Conservation (phyloP, 225 moss, liverwort and hornwort genomes). For the Straminergon stramineum region DNA sequence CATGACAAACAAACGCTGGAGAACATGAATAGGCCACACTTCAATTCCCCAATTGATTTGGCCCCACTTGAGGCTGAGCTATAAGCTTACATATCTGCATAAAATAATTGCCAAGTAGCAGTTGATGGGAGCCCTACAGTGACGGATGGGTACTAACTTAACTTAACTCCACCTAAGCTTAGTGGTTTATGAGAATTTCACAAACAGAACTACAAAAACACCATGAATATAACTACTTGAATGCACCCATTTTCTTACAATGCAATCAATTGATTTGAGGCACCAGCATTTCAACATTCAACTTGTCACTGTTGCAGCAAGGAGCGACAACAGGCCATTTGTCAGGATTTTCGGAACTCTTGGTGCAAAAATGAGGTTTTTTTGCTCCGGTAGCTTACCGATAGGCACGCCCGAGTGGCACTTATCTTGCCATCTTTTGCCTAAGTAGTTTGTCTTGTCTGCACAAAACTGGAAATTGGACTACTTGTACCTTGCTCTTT, state of each 20-base stretch:
- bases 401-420: too few species aligned
- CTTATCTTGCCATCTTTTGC: too few species aligned
- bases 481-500: too few species aligned
- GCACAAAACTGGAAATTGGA: too few species aligned
- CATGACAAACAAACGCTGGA: background rate
- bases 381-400: too few species aligned
- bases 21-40: background rate
- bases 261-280: background rate
- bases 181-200: background rate
- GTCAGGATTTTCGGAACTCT: too few species aligned
- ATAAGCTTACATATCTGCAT: background rate
- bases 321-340: too few species aligned
- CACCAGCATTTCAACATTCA: background rate
- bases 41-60: background rate
- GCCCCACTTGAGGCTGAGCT: background rate
- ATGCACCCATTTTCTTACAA: background rate
- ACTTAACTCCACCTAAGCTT: background rate
- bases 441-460: too few species aligned
- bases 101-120: background rate
- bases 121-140: background rate
- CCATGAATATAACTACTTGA: background rate
- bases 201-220: background rate
- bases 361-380: too few species aligned
- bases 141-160: too few species aligned
- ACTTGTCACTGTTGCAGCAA: background rate